Base-by-base conservation (phyloP, 2,329 filamentous ascomycete species). In the Clarireedia sp. region DNA sequence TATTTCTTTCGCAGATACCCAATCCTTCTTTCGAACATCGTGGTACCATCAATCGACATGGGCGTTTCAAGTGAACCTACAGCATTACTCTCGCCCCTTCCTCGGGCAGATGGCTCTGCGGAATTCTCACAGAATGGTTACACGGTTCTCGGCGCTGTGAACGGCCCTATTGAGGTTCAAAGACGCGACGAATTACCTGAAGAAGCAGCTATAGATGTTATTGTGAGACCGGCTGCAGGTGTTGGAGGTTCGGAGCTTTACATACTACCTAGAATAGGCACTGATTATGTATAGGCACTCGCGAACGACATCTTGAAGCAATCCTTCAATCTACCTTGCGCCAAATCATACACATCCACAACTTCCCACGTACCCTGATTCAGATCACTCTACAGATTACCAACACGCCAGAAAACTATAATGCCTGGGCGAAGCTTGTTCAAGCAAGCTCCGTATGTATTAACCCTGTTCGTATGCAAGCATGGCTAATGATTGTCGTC, bases 131-230 rank as follows among this genome's bases (percentile, higher is more conserved):
- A 85, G 64, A 78, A 82, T 56, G 88, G 90, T 48, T 95, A 90
- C 71, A 86, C 85, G 45, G 80, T 97, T 61, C 81, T 95, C 53
- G 88, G 87, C 55, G 86, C 89, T 14, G 90, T 95, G 62, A 97
- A 96, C 72, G 94, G 92, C 0, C 94, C 94, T 16, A 82, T 97
- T 63, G 94, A 99, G 74, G 89, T 92, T 16, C 83, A 85, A 64
- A 82, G 91, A 66, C 83, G 89, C 65, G 92, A 99, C 68, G 90
- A 97, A 70, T 82, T 94, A 62, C 87, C 94, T 7, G 91, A 95
- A 71, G 90, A 96, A 74, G 90, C 92, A 26, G 82, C 86, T 49
- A 78, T 99, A 62, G 94, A 97, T 72, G 89, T 99, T 56, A 84
- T 92, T 68, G 82, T 99, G 61, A 83, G 94, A 69, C 92, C 92